Conservation (phyloP, 257 asterid species). For the Solanum boliviense region DNA sequence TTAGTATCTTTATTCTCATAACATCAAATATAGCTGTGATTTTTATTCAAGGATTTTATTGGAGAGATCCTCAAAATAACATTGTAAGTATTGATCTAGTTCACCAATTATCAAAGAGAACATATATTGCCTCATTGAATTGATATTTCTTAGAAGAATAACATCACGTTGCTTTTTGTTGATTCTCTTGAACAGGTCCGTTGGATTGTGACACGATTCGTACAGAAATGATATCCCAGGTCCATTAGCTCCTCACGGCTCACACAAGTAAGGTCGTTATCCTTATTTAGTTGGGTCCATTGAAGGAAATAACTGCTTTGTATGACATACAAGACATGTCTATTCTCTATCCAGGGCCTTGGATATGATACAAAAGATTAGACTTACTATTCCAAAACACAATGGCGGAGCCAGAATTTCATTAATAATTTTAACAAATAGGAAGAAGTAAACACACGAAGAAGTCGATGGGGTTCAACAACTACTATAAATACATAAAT, state of each 20-base stretch:
- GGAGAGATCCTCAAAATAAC: slow-evolving; percentile 51
- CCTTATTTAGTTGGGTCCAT: neutral
- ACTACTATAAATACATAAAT: neutral
- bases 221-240: slow-evolving; percentile 17
- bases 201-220: slow-evolving; percentile 43
- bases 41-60: slow-evolving; percentile 62
- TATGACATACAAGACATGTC: neutral
- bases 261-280: neutral
- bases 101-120: neutral
- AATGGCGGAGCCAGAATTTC: neutral
- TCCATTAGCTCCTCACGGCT: neutral
- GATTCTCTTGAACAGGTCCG: slow-evolving; percentile 26
- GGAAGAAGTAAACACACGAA: neutral
- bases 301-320: neutral
- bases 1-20: slow-evolving; percentile 49
- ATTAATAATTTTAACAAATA: no score
- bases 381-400: neutral
- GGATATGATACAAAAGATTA: neutral
- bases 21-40: slow-evolving; percentile 64
- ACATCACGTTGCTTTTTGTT: neutral
- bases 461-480: neutral
- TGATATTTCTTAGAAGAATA: neutral
- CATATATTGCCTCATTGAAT: neutral
- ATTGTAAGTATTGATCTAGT: slow-evolving; percentile 32
- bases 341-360: neutral